Evolutionary conservation across 2,329 filamentous ascomycete species (phyloP), one percentile per base, ranked within the genome.

Genomic region (Neocucurbitaria cava): DNA sequence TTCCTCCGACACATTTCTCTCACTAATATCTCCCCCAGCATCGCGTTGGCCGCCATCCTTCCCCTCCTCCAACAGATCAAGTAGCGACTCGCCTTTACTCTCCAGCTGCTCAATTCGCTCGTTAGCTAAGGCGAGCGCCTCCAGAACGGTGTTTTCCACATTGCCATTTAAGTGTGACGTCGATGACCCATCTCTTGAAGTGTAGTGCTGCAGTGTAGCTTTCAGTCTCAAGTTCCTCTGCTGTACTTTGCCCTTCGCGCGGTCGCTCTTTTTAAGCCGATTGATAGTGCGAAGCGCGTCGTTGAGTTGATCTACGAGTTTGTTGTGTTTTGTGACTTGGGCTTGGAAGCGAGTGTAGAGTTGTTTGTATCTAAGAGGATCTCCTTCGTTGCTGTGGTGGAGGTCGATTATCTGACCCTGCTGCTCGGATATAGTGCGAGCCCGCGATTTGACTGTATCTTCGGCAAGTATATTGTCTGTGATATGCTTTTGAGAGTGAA

Each of bases 61-160:
- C 21, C 40, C 36, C 26, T 28, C 36, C 11, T 61, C 54, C 2
- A 64, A 35, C 5, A 52, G 56, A 35, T 59, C 52, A 3, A 67
- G 48, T 13, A 67, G 13, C 1, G 26, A 48, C 26, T 50, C 52
- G 2, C 58, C 58, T 11, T 23, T 59, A 1, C 2, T 24, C 46
- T 64, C 62, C n/a, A 67, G 40, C 36, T 67, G 59, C 18, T 57
- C 56, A 20, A 65, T 59, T 2, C 59, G 49, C 26, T 62, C 54
- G 11, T 24, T 43, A 3, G 64, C 57, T 7, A 49, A 5, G 2
- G 53, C 53, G 1, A 65, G 51, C 5, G 61, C 62, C 24, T 65
- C 61, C 8, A 51, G 36, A 2, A 67, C 49, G 3, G 46, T 23
- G 9, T 44, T 18, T 21, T 59, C 50, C 6, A 39, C 56, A n/a